Conservation (phyloP, 2,329 filamentous ascomycete genomes). For the Neobulgaria alba region DNA sequence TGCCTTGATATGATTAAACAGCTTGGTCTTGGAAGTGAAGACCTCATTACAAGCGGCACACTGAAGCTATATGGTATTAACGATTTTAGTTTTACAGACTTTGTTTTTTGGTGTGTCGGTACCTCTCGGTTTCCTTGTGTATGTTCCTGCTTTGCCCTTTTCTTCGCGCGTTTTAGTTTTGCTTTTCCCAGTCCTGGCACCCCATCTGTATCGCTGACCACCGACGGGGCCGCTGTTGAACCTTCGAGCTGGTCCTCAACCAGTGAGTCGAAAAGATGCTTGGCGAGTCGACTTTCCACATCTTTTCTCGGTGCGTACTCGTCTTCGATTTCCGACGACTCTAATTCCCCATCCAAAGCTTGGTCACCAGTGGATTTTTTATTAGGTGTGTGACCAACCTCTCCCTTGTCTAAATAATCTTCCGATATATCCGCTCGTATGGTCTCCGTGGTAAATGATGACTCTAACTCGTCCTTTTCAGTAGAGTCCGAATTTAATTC, state of each 20-base stretch:
- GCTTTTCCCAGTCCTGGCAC: constrained; percentile 39
- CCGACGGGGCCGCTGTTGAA: constrained; percentile 8
- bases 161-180: constrained; percentile 43
- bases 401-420: not conserved
- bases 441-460: not conserved
- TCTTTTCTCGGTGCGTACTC: constrained; percentile 28
- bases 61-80: constrained; percentile 31
- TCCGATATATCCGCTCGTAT: not conserved
- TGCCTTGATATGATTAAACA: constrained; percentile 55
- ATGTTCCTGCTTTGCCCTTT: constrained; percentile 31
- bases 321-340: constrained; percentile 18
- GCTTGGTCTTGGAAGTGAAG: constrained; percentile 51
- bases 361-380: not conserved
- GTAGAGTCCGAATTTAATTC: constrained; percentile 7
- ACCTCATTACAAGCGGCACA: constrained; percentile 48
- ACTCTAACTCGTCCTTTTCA: not conserved
- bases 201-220: constrained; percentile 4
- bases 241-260: constrained; percentile 12
- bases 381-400: no score
- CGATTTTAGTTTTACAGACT: constrained; percentile 1
- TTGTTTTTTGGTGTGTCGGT: constrained; percentile 3
- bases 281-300: constrained; percentile 20
- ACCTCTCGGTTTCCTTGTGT: constrained; percentile 14
- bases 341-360: constrained; percentile 6
- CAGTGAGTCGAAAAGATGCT: constrained; percentile 11